Conservation (phyloP, 2,329 filamentous ascomycete species). For the Apiospora arundinis region DNA sequence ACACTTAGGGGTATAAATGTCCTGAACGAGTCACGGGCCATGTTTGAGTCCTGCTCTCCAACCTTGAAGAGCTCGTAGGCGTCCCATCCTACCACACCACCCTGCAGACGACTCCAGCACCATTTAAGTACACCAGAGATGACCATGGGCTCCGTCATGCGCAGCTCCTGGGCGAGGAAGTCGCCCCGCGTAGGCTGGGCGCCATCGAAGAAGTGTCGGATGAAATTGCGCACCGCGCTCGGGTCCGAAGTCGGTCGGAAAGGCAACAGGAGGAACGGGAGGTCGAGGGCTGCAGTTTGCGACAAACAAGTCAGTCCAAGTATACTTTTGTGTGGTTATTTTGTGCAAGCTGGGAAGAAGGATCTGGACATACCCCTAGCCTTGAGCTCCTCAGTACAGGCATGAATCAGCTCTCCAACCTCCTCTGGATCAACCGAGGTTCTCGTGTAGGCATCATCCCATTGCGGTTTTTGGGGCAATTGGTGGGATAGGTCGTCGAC, state of each 20-base stretch:
- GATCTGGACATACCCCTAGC: conserved; percentile 74
- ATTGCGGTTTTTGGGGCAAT: conserved; percentile 73
- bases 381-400: conserved; percentile 91
- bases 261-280: conserved; percentile 90
- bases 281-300: conserved; percentile 72
- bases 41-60: conserved; percentile 90
- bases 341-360: not conserved
- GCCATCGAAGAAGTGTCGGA: conserved; percentile 89
- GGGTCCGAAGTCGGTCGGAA: conserved; percentile 94
- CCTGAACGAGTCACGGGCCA: conserved; percentile 91
- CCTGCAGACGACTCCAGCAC: conserved; percentile 94
- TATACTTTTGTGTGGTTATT: conserved; percentile 18
- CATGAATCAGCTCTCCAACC: conserved; percentile 83
- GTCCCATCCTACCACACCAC: conserved; percentile 95
- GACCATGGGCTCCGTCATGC: conserved; percentile 93
- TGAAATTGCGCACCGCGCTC: conserved; percentile 87
- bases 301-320: conserved; percentile 16
- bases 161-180: conserved; percentile 80
- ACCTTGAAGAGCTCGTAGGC: conserved; percentile 95
- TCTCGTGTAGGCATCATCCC: conserved; percentile 88
- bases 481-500: conserved; percentile 56
- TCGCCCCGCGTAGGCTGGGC: conserved; percentile 71
- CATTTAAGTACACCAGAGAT: conserved; percentile 95
- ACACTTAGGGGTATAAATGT: conserved; percentile 96
- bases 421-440: conserved; percentile 86